Base-by-base conservation (phyloP, 1,139 yeast species). In the Lodderomyces margitis region DNA sequence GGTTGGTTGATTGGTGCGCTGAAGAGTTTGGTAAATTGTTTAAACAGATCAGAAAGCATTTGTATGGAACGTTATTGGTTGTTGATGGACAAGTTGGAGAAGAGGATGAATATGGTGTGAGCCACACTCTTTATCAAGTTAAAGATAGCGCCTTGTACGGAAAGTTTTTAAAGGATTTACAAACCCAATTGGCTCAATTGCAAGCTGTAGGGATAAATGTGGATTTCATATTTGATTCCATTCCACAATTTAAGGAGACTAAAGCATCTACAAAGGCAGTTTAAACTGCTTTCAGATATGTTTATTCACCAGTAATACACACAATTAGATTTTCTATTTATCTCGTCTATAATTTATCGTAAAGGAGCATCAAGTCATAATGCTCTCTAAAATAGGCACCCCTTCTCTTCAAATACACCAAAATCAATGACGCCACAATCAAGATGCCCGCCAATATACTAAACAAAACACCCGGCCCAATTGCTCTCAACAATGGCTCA, bases 401-500 rank as follows among this genome's bases (percentile, higher is more conserved):
- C 45, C 67, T 68, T 47, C 55, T 62, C 57, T 83, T 84, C 49
- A 86, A 67, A 8, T 78, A 55, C 2, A 76, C 36, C 24, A 86
- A 57, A 3, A 68, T 54, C 2, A 68, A 42, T 3, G 80, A 62
- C 11, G 80, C 61, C 1, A 77, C 59, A 2, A 73, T 50, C 10
- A 83, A 66, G 3, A 81, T 54, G 4, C 85, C 84, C 10, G 84
- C 80, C 43, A 83, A 64, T 52, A 87, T 83, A 11, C 85, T 72
- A 52, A 78, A 82, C 43, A 87, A 65, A 51, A 85, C 77, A 0
- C 96, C 96, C 1, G 78, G 68, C 0, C 91, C 89, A 55, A 88
- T 68, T 2, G 81, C 81, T 23, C 57, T 55, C 38, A 80, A 59
- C 51, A 81, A 65, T 0, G 95, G 95, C 37, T 83, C 89, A 1